Conservation (phyloP, 2,329 filamentous ascomycete species). For the Colletotrichum chrysophilum region DNA sequence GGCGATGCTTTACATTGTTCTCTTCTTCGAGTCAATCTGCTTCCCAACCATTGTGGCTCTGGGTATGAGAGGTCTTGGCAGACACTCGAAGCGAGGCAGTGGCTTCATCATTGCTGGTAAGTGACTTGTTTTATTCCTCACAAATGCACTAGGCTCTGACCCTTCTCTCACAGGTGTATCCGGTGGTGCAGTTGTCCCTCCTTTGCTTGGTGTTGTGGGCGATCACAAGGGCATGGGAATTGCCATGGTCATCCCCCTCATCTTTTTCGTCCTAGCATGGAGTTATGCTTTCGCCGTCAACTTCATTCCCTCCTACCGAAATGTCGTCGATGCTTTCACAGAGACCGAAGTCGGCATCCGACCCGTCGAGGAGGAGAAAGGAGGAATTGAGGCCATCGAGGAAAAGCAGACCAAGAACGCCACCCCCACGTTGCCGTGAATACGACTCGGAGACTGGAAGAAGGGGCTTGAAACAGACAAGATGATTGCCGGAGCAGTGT, state of each 20-base stretch:
- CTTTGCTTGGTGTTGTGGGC: constrained; percentile 71
- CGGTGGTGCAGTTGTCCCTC: constrained; percentile 77
- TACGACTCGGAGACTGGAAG: too few relatives aligned
- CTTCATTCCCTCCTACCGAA: constrained; percentile 67
- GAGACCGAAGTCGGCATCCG: constrained; percentile 48
- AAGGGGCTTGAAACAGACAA: too few relatives aligned
- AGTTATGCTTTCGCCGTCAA: constrained; percentile 67
- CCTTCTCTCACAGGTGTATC: constrained; percentile 62
- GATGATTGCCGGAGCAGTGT: not conserved
- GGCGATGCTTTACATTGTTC: constrained; percentile 56
- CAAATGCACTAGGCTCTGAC: constrained; percentile 68
- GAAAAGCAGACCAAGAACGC: constrained; percentile 7
- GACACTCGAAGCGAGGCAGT: constrained; percentile 78
- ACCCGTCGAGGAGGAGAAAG: constrained; percentile 23
- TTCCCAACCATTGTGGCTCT: constrained; percentile 66
- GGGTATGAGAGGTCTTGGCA: constrained; percentile 65
- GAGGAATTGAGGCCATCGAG: constrained; percentile 5
- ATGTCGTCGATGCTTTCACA: constrained; percentile 64
- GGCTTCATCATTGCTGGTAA: constrained; percentile 64
- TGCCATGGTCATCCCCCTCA: constrained; percentile 70
- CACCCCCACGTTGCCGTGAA: not conserved
- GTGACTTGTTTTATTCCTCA: not conserved
- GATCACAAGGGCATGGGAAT: constrained; percentile 51
- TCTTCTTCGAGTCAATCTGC: constrained; percentile 64
- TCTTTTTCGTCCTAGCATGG: constrained; percentile 62